Percentiles rank a stretch among this genome's conserved stretches.
Conservation (phyloP, 1,284 basidiomycete species). For the Naganishia sp. region DNA sequence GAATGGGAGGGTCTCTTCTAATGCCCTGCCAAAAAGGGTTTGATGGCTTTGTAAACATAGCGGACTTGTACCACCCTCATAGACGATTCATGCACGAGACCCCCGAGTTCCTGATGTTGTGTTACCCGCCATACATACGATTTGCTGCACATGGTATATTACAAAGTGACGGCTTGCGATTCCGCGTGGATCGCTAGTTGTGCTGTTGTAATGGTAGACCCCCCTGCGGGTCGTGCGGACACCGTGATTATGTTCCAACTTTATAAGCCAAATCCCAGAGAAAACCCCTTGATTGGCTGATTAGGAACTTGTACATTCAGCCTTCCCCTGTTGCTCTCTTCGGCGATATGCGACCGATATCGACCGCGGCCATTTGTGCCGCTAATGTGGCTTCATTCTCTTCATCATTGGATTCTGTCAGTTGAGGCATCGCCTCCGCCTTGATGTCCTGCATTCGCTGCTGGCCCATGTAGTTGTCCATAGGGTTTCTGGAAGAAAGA, state of each 20-base stretch:
- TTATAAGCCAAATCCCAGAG: conserved; percentile 1
- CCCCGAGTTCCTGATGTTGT: neutral
- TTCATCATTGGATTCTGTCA: conserved; percentile 5
- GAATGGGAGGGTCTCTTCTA: conserved; percentile 50
- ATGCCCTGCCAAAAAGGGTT: neutral
- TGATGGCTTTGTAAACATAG: too few relatives aligned
- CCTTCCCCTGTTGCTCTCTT: conserved; percentile 11
- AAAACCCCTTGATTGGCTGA: neutral
- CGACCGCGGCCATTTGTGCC: neutral
- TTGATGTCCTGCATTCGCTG: neutral
- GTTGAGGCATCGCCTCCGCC: neutral
- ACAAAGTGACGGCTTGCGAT: neutral
- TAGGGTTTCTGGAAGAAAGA: conserved; percentile 6
- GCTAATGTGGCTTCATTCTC: neutral
- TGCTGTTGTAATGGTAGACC: too few relatives aligned
- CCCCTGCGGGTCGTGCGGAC: neutral
- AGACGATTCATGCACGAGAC: too few relatives aligned
- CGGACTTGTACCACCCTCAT: too few relatives aligned
- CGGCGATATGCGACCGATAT: neutral
- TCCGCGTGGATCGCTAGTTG: too few relatives aligned
- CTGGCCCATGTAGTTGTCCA: conserved; percentile 11
- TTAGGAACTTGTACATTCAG: neutral
- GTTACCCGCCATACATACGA: neutral
- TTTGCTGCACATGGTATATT: neutral
- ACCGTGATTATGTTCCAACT: conserved; percentile 1